Base-by-base conservation (phyloP, 768 basidiomycete species). In the Boletus insuetus region DNA sequence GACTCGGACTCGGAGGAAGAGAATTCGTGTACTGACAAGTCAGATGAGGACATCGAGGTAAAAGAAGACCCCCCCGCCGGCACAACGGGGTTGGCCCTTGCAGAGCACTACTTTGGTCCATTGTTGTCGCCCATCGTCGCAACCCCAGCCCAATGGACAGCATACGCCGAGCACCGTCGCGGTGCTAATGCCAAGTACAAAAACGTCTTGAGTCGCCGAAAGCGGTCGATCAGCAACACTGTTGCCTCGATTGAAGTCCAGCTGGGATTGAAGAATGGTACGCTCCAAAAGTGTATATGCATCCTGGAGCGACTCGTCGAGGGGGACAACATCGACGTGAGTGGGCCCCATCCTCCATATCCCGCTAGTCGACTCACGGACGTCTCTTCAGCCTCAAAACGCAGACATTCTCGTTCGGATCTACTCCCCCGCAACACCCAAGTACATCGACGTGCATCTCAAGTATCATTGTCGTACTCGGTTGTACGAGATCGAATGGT, bases 361-460 rank as follows among this genome's bases (percentile, higher is more conserved):
- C 8, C 12, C 22, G 2, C 10, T 16, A 4, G 10, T 29, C n/a
- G 4, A 2, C 37, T 24, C 20, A 39, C 17, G 20, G 16, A 22
- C 3, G 4, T 19, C 16, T 45, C 9, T 6, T 32, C 20, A 55
- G 42, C 49, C 53, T 14, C 53, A 50, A 16, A 6, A 42, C 6
- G 29, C 54, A 46, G 43, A 57, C 14, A 34, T 31, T 39, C 0
- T 4, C 4, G 49, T 43, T 17, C 49, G 47, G 22, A 46, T 62
- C 35, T 53, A 52, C 34, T 62, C 61, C 2, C 61, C 49, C 0
- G 22, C 59, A 5, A 24, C 49, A 9, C 54, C 62, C 6, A 47
- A 45, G 22, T 62, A 50, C 41, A 50, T 62, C 34, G 57, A 62
- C 12, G 54, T 58, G 9, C 61, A 54, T 17, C 10, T 63, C 19